Evolutionary conservation across 2,329 filamentous ascomycete species (phyloP).

Genomic region (Fusarium brachygibbosum): DNA sequence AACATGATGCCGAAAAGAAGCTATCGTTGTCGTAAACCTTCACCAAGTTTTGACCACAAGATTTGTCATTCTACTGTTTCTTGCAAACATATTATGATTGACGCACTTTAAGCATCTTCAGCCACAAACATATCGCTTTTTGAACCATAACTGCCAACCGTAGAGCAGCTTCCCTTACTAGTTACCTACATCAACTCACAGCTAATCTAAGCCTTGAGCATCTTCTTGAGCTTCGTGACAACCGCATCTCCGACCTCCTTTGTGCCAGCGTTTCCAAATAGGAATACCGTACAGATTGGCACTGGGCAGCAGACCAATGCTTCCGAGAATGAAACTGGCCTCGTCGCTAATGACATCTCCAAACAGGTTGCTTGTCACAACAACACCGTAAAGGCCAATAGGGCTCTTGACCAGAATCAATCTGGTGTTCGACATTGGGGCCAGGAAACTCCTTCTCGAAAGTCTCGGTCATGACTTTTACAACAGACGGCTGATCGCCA

Average conservation of each 20-base stretch:
- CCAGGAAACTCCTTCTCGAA: slow-evolving; percentile 92
- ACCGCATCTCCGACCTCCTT: slow-evolving; percentile 82
- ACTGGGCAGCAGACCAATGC: slow-evolving; percentile 87
- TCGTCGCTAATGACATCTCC: slow-evolving; percentile 97
- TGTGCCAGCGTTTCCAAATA: slow-evolving; percentile 80
- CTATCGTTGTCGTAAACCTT: neutral
- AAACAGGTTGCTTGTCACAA: slow-evolving; percentile 94
- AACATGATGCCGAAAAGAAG: neutral
- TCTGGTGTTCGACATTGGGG: slow-evolving; percentile 85
- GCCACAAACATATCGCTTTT: slow-evolving; percentile 16
- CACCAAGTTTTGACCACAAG: neutral
- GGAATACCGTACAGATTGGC: slow-evolving; percentile 89
- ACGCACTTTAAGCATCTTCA: neutral
- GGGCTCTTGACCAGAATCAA: slow-evolving; percentile 97
- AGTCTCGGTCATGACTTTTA: slow-evolving; percentile 86
- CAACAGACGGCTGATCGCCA: slow-evolving; percentile 92
- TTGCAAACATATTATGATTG: neutral
- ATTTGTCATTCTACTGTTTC: slow-evolving; percentile 9
- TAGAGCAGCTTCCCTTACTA: neutral
- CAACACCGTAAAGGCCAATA: slow-evolving; percentile 85
- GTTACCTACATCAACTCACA: neutral
- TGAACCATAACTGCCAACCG: neutral
- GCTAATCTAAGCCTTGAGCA: slow-evolving; percentile 64
- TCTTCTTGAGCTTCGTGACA: slow-evolving; percentile 75
- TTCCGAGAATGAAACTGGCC: slow-evolving; percentile 93